These are phyloP conservation scores for Verticillium nonalfalfae DNA, from an alignment of 2,329 filamentous ascomycete species.

Conservation along the genomic window DNA sequence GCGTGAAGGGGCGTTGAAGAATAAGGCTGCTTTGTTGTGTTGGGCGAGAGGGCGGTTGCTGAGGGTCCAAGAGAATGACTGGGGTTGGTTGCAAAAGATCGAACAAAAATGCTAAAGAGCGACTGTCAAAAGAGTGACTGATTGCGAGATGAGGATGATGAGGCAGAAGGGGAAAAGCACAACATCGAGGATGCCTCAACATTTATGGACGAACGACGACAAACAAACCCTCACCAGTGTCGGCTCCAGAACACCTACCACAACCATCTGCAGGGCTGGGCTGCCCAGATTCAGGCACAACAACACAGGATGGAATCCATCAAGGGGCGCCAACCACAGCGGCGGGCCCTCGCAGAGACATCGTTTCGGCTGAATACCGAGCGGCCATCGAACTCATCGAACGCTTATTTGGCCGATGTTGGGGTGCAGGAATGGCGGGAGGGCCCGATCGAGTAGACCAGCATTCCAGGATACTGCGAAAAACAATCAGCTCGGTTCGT, in stretches of 20 bases:
- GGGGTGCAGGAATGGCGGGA: not conserved
- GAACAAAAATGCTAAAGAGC: conserved; percentile 4
- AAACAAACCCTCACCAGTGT: too few species aligned
- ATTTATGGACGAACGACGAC: not conserved
- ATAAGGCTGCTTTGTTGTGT: conserved; percentile 7
- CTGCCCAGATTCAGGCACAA: not conserved
- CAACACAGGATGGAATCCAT: not conserved
- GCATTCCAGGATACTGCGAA: not conserved
- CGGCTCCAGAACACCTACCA: not conserved
- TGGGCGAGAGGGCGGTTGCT: not conserved
- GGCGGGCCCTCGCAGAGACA: not conserved
- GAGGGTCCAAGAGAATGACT: not conserved
- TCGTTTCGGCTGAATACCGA: not conserved
- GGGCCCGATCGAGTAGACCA: not conserved
- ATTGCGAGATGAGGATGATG: conserved; percentile 2
- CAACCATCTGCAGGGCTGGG: not conserved
- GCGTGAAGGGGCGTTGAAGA: conserved; percentile 3
- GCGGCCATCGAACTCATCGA: not conserved
- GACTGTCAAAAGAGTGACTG: conserved; percentile 2
- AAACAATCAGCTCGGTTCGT: not conserved
- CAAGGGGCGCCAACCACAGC: not conserved
- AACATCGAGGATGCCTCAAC: conserved; percentile 1
- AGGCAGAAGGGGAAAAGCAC: conserved; percentile 2
- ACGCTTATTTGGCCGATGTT: not conserved
- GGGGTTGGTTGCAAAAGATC: not conserved